Evolutionary conservation across 78 protist genomes (phyloP), one percentile per base, ranked within the genome.

Genomic region (Tieghemostelium lacteum): DNA sequence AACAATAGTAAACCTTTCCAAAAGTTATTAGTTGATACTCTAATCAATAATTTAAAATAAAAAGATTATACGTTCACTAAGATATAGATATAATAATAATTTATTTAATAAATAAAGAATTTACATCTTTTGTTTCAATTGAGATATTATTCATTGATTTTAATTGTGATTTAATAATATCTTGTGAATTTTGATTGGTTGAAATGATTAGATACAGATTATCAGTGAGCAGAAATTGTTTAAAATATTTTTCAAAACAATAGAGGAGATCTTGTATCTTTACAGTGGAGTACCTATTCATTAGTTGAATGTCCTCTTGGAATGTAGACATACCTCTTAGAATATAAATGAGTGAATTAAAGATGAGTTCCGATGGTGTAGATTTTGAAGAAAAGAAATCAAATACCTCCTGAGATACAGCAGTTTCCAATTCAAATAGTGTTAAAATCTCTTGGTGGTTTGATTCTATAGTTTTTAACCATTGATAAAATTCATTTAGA

Each of bases 211-310:
- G 28, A 37, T 57, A 64, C 8, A 58, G 14, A 10, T 49, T 50
- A 19, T 77, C 64, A 10, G 1, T 28, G 26, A 64, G 58, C 3
- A 77, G 29, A 33, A 77, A 77, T 24, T 26, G 26, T n/a, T 28
- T 77, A 26, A 77, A 77, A 26, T 77, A 77, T n/a, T 36, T 26
- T 33, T 77, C 20, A 24, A 39, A 64, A 40, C 58, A 54, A 10
- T 80, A 0, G 24, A 80, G 22, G 58, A 80, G 52, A 20, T 67
- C 45, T 26, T 80, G 76, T n/a, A 50, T 49, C 39, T 75, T 80
- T 12, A 64, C 66, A 0, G 37, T 42, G 36, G 50, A 24, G 55
- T 45, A 57, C n/a, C 88, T 34, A 42, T 65, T 67, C 52, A 52
- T 52, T 3, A 80, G 33, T 7, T 67, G 70, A 17, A 65, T 28